Conservation (phyloP, 1,284 basidiomycete genomes). For the Takashimella tepidaria region DNA sequence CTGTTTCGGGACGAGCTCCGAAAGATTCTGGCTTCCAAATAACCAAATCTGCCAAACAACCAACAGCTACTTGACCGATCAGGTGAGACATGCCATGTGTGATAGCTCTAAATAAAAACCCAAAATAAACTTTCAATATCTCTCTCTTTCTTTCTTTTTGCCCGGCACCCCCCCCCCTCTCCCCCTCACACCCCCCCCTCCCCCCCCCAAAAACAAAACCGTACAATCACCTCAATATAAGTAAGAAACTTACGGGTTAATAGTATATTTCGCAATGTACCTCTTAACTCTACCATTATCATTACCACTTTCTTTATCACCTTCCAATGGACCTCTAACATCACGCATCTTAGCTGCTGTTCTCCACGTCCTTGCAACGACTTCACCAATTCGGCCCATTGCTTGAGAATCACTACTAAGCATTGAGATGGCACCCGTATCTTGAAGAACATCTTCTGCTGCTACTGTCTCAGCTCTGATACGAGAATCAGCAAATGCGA, state of each 20-base stretch:
- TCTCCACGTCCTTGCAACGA: conserved; percentile 87
- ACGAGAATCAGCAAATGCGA: conserved; percentile 94
- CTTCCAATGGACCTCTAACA: conserved; percentile 67
- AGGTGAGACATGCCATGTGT: conserved; percentile 86
- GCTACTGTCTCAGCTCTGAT: conserved; percentile 96
- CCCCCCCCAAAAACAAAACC: too few relatives aligned
- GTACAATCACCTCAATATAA: too few relatives aligned
- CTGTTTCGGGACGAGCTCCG: conserved; percentile 84
- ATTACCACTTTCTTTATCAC: conserved; percentile 57
- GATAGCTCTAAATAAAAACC: conserved; percentile 72
- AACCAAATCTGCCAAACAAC: conserved; percentile 86
- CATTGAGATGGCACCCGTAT: conserved; percentile 91
- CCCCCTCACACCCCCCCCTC: too few relatives aligned
- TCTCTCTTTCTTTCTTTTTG: too few relatives aligned
- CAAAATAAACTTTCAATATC: too few relatives aligned
- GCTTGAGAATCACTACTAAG: conserved; percentile 94
- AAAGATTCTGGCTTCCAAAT: conserved; percentile 93
- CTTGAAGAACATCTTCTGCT: conserved; percentile 94
- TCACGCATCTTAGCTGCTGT: conserved; percentile 93
- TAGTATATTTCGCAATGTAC: conserved; percentile 93
- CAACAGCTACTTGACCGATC: conserved; percentile 77
- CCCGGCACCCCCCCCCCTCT: too few relatives aligned
- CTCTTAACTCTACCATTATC: conserved; percentile 98
- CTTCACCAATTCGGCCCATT: conserved; percentile 97
- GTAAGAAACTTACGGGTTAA: conserved; percentile 75